Conservation (phyloP, 2,329 filamentous ascomycete genomes). For the Parafenestella ontariensis region DNA sequence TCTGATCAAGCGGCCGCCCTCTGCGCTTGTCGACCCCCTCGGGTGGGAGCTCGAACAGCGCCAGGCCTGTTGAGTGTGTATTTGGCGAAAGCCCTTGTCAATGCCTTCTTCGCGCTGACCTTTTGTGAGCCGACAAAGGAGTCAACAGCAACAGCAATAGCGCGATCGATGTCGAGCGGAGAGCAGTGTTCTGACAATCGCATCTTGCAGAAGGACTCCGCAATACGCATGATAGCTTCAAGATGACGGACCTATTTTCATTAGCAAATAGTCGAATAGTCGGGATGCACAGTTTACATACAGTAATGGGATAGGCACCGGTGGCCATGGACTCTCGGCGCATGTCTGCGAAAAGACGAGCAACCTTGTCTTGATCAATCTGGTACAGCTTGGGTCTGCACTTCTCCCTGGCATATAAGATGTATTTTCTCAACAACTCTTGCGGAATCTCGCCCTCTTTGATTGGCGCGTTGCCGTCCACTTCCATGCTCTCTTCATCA, state of each 20-base stretch:
- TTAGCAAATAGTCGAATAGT: conserved; percentile 15
- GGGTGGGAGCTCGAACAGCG: conserved; percentile 42
- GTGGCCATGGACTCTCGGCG: conserved; percentile 89
- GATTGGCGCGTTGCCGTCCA: conserved; percentile 57
- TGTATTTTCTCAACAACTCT: conserved; percentile 92
- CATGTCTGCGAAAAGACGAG: conserved; percentile 95
- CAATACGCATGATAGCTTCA: conserved; percentile 96
- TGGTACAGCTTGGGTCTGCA: conserved; percentile 93
- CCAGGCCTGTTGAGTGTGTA: conserved; percentile 66
- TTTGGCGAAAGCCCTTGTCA: conserved; percentile 94
- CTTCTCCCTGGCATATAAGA: conserved; percentile 89
- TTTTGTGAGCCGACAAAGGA: conserved; percentile 97
- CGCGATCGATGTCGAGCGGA: conserved; percentile 89
- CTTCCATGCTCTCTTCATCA: conserved; percentile 58
- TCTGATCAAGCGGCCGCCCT: conserved; percentile 35
- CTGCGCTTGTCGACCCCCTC: conserved; percentile 37
- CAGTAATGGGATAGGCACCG: conserved; percentile 96
- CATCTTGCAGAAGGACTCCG: conserved; percentile 96
- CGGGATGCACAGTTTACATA: conserved; percentile 57
- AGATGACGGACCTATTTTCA: conserved; percentile 84
- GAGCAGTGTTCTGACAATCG: conserved; percentile 95
- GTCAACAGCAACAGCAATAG: conserved; percentile 95
- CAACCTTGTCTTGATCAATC: conserved; percentile 97
- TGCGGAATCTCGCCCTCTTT: conserved; percentile 81
- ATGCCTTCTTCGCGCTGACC: conserved; percentile 95